Conservation (phyloP, 192 early-diverging fungal species). For the Coemansia sp. region DNA sequence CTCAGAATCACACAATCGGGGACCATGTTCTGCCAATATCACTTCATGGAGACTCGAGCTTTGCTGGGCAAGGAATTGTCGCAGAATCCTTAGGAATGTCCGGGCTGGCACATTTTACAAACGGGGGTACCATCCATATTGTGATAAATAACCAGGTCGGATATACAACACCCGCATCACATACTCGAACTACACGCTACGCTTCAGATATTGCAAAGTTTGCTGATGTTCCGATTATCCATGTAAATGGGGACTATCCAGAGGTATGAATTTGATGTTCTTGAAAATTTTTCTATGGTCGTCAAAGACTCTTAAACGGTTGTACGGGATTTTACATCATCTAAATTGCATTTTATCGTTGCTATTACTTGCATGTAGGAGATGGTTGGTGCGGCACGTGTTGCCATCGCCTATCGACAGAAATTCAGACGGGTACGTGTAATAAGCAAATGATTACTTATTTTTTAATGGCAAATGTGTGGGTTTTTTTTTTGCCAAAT, state of each 20-base stretch:
- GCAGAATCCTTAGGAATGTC: conserved; percentile 91
- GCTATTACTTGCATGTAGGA: conserved; percentile 45
- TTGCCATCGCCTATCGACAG: conserved; percentile 89
- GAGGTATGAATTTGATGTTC: conserved; percentile 43
- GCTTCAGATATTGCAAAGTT: conserved; percentile 94
- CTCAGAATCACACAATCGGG: conserved; percentile 62
- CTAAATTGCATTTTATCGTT: neutral
- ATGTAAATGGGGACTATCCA: conserved; percentile 92
- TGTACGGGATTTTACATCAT: neutral
- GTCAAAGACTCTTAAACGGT: neutral
- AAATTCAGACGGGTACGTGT: conserved; percentile 72
- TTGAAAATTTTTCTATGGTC: neutral
- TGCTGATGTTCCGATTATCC: conserved; percentile 89
- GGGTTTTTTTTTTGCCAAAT: neutral
- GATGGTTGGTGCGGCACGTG: conserved; percentile 72
- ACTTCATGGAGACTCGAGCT: conserved; percentile 89
- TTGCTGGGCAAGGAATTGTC: conserved; percentile 85
- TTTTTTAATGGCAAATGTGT: neutral
- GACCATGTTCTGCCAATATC: conserved; percentile 91
- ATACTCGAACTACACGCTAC: conserved; percentile 87
- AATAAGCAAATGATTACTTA: neutral
- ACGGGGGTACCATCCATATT: conserved; percentile 91
- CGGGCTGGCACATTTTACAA: conserved; percentile 89
- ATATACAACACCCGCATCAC: conserved; percentile 94
- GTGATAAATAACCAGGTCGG: conserved; percentile 97